Conservation (phyloP, 2,329 filamentous ascomycete genomes). For the Xylaria sp. region DNA sequence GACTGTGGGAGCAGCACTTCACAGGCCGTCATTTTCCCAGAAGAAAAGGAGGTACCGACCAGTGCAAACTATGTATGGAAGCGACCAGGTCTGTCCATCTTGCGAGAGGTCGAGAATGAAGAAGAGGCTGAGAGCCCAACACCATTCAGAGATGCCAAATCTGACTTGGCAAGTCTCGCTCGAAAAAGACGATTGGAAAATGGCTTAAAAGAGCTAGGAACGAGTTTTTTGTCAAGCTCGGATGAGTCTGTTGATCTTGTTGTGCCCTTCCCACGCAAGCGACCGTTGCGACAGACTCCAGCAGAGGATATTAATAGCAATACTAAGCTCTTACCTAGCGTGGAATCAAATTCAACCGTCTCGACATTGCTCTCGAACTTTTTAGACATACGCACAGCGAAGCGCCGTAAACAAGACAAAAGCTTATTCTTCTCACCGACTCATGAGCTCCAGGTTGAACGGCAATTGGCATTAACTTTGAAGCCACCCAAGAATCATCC, state of each 20-base stretch:
- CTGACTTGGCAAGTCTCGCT: conserved; percentile 39
- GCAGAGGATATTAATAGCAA: background rate
- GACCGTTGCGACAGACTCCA: background rate
- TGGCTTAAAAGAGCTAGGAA: background rate
- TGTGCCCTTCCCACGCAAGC: conserved; percentile 8
- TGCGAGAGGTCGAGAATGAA: conserved; percentile 45
- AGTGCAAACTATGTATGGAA: conserved; percentile 48
- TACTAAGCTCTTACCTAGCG: conserved; percentile 39
- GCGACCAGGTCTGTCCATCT: conserved; percentile 46
- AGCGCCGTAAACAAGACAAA: conserved; percentile 43
- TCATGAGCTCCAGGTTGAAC: background rate
- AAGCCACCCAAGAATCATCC: background rate
- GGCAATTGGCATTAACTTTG: background rate
- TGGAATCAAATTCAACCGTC: conserved; percentile 42
- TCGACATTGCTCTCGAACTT: conserved; percentile 47
- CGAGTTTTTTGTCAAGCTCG: conserved; percentile 13
- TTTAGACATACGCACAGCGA: conserved; percentile 45
- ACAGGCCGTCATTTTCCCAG: conserved; percentile 19
- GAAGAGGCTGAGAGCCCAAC: conserved; percentile 39
- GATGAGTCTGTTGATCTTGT: conserved; percentile 35
- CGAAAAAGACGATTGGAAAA: conserved; percentile 45
- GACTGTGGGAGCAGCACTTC: conserved; percentile 29
- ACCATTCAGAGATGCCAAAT: background rate
- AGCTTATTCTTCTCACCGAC: conserved; percentile 45
- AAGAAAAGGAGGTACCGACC: conserved; percentile 36